Percentiles rank a stretch among this genome's conserved stretches.
phyloP scores from a whole-genome alignment of 805 yeast genomes.

The Starmerella sp. region DNA sequence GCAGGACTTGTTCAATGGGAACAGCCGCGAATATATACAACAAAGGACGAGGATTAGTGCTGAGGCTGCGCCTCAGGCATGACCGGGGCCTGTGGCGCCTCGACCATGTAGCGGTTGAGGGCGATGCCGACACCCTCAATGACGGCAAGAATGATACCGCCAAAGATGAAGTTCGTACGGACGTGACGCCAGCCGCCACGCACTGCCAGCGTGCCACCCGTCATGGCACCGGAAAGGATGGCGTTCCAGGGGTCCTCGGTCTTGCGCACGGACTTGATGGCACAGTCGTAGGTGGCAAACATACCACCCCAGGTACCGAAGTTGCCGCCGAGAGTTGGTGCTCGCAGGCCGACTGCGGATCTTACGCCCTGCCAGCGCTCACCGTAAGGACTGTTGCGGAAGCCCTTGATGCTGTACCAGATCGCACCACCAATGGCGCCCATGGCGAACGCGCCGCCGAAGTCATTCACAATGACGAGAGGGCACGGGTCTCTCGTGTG shows the following conservation, averaged over 20 bases:
- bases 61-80: conserved; percentile 24
- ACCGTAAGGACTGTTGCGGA: conserved; percentile 91
- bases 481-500: conserved; percentile 99
- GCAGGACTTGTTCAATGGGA: background rate
- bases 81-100: conserved; percentile 42
- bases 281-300: conserved; percentile 90
- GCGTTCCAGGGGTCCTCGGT: conserved; percentile 99
- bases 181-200: conserved; percentile 99
- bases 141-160: conserved; percentile 93
- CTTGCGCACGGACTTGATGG: conserved; percentile 87
- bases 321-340: conserved; percentile 97
- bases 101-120: conserved; percentile 78
- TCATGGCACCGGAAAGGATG: conserved; percentile 92
- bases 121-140: conserved; percentile 97
- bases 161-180: conserved; percentile 89
- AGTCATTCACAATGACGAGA: conserved; percentile 85
- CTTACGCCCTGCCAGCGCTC: conserved; percentile 86
- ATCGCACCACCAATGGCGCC: conserved; percentile 97
- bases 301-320: conserved; percentile 99
- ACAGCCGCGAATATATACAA: background rate
- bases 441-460: conserved; percentile 99
- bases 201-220: conserved; percentile 94
- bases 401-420: conserved; percentile 99
- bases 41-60: background rate
- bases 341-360: conserved; percentile 86